These are phyloP conservation scores for Daldinia sp. DNA, from an alignment of 2,329 filamentous ascomycete species.

Conservation along the genomic window DNA sequence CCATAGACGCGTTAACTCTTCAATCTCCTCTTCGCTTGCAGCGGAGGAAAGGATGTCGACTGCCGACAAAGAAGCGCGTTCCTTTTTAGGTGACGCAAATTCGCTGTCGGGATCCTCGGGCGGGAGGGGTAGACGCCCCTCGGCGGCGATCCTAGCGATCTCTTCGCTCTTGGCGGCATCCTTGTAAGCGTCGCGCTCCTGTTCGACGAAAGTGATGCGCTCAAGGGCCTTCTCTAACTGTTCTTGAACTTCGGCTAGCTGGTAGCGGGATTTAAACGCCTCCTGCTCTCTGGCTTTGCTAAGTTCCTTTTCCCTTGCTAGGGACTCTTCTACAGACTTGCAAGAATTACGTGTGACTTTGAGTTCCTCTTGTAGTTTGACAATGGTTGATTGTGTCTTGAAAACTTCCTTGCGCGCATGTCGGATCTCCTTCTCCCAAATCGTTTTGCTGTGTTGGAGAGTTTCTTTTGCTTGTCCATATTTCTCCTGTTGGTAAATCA, in stretches of 20 bases:
- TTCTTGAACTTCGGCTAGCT: constrained; percentile 73
- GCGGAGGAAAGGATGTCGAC: constrained; percentile 67
- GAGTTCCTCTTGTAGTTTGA: constrained; percentile 80
- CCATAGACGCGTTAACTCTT: constrained; percentile 65
- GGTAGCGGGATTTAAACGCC: constrained; percentile 74
- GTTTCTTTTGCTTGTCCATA: constrained; percentile 78
- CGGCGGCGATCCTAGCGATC: constrained; percentile 77
- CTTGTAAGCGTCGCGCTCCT: constrained; percentile 81
- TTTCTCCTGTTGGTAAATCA: constrained; percentile 66
- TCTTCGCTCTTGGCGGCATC: constrained; percentile 79
- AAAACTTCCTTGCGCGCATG: constrained; percentile 78
- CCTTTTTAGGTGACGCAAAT: constrained; percentile 71
- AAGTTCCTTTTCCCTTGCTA: constrained; percentile 73
- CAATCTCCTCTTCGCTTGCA: constrained; percentile 68
- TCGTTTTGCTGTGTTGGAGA: constrained; percentile 71
- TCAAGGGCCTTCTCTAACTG: constrained; percentile 74
- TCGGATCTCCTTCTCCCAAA: constrained; percentile 81
- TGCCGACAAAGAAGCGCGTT: constrained; percentile 61
- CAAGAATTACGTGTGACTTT: constrained; percentile 69
- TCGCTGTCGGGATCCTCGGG: constrained; percentile 67
- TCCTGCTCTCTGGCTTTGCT: constrained; percentile 74
- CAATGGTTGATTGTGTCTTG: constrained; percentile 76
- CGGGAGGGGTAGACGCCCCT: constrained; percentile 76
- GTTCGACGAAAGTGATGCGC: constrained; percentile 73
- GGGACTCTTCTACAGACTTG: constrained; percentile 67